Conservation (phyloP, 2,329 filamentous ascomycete species). For the Colletotrichum aenigma region DNA sequence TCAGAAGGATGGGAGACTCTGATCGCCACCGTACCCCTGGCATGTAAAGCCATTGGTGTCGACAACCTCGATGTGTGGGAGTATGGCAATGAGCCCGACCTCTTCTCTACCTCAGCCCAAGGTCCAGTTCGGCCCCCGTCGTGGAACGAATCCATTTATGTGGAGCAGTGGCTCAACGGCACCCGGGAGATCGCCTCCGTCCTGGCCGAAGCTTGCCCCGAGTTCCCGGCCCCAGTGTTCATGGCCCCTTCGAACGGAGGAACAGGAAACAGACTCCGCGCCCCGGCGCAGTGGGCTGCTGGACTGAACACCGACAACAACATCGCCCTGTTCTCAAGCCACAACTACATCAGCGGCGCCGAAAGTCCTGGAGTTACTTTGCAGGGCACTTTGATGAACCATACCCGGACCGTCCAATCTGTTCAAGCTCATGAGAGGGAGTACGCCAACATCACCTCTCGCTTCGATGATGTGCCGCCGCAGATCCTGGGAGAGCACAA, state of each 20-base stretch:
- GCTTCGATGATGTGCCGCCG: conserved; percentile 52
- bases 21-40: conserved; percentile 56
- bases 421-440: conserved; percentile 53
- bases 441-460: conserved; percentile 41
- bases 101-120: conserved; percentile 58
- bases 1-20: conserved; percentile 56
- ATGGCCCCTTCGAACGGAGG: conserved; percentile 65
- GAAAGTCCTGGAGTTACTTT: conserved; percentile 65
- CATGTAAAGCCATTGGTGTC: conserved; percentile 57
- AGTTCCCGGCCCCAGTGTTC: conserved; percentile 48
- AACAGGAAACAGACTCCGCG: conserved; percentile 53
- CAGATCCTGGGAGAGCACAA: conserved; percentile 67
- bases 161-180: conserved; percentile 62
- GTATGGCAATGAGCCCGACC: conserved; percentile 69
- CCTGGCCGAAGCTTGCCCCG: conserved; percentile 54
- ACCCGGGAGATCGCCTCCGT: conserved; percentile 51
- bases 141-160: conserved; percentile 61
- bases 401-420: conserved; percentile 54
- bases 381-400: conserved; percentile 67
- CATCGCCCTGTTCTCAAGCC: conserved; percentile 59
- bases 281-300: conserved; percentile 53
- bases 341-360: conserved; percentile 69
- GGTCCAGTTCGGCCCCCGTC: conserved; percentile 52
- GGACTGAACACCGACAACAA: conserved; percentile 53
- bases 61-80: conserved; percentile 62